phyloP scores from a whole-genome alignment of 768 basidiomycete species.

The Trametes cingulata region DNA sequence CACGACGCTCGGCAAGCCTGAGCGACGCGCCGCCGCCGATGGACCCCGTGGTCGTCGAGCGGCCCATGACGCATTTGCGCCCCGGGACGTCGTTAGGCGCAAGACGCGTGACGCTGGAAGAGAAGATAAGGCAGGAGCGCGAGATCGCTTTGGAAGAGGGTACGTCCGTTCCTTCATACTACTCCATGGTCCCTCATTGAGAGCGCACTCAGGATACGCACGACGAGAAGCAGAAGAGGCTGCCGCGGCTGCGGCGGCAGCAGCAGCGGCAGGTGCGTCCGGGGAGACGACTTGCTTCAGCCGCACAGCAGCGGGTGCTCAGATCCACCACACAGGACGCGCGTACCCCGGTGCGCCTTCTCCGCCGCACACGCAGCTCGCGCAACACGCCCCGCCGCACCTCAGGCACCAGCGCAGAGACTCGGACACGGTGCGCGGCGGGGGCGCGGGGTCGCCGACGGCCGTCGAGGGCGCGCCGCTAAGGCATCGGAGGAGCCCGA shows the following conservation, averaged over 20 bases:
- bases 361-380: conserved; percentile 51
- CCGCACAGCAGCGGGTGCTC: background rate
- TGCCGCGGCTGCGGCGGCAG: conserved; percentile 38
- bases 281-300: conserved; percentile 6
- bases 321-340: conserved; percentile 23
- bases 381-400: conserved; percentile 29
- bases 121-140: conserved; percentile 39
- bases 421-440: conserved; percentile 68
- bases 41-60: conserved; percentile 2
- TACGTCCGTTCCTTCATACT: conserved; percentile 30
- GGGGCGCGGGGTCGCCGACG: conserved; percentile 55
- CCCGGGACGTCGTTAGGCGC: conserved; percentile 48
- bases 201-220: conserved; percentile 28
- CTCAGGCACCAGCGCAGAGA: conserved; percentile 64
- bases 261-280: conserved; percentile 1
- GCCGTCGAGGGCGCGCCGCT: conserved; percentile 40
- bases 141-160: conserved; percentile 44
- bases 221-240: conserved; percentile 31
- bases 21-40: conserved; percentile 46
- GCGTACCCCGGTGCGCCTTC: conserved; percentile 42
- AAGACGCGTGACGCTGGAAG: conserved; percentile 47
- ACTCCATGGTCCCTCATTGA: background rate
- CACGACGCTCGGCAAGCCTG: conserved; percentile 75
- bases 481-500: conserved; percentile 69
- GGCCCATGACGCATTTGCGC: conserved; percentile 29